A percentile compares a stretch with the other conserved stretches of the same genome.
Evolutionary conservation across 805 yeast genomes (phyloP).

Genomic region (Candida koratica): DNA sequence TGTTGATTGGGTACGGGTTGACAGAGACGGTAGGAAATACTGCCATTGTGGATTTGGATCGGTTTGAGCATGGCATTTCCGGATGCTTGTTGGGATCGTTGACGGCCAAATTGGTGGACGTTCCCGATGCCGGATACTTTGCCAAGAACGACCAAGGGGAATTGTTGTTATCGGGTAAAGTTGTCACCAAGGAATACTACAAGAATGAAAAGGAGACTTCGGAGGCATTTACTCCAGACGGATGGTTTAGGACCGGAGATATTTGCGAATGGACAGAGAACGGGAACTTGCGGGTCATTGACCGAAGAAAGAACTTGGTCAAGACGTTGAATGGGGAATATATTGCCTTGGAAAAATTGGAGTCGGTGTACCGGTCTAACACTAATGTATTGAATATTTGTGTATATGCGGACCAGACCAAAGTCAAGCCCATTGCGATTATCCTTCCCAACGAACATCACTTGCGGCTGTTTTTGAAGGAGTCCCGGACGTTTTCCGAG

Average conservation of each 20-base stretch:
- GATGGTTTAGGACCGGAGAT: conserved; percentile 97
- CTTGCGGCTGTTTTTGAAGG: conserved; percentile 53
- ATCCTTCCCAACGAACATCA: conserved; percentile 74
- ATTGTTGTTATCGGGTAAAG: conserved; percentile 70
- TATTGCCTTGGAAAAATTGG: conserved; percentile 93
- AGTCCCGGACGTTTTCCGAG: conserved; percentile 46
- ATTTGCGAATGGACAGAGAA: conserved; percentile 86
- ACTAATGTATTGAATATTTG: conserved; percentile 74
- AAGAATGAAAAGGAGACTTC: conserved; percentile 78
- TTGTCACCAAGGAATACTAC: conserved; percentile 74
- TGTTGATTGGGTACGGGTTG: conserved; percentile 92
- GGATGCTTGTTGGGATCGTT: conserved; percentile 83
- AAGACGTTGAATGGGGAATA: conserved; percentile 97
- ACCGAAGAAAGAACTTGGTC: conserved; percentile 92
- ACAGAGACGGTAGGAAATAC: conserved; percentile 95
- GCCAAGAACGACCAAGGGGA: conserved; percentile 95
- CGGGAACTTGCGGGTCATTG: conserved; percentile 81
- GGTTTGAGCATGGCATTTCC: conserved; percentile 68
- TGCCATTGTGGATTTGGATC: conserved; percentile 58
- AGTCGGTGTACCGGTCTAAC: conserved; percentile 84
- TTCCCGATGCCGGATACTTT: conserved; percentile 82
- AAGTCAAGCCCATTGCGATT: conserved; percentile 90
- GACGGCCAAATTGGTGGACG: conserved; percentile 87
- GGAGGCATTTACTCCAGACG: conserved; percentile 70
- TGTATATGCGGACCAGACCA: conserved; percentile 84